Conservation (phyloP, 768 basidiomycete species). For the Termitomyces sp. region DNA sequence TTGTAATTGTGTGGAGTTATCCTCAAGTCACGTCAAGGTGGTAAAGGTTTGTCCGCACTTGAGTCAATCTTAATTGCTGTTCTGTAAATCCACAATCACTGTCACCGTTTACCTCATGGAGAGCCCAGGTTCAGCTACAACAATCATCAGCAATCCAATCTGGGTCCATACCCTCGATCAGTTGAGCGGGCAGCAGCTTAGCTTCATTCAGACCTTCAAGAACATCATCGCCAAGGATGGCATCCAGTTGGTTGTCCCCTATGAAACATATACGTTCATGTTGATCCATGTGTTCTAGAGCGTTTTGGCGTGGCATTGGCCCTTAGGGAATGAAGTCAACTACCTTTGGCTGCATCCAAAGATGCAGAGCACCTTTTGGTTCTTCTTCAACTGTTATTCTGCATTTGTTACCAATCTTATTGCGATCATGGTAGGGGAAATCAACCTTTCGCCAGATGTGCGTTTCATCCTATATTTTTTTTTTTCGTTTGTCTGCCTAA, state of each 20-base stretch:
- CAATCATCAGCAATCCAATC: slow-evolving; percentile 88
- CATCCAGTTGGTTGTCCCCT: slow-evolving; percentile 32
- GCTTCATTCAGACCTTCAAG: slow-evolving; percentile 64
- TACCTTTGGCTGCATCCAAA: no score
- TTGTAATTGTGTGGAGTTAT: slow-evolving; percentile 56
- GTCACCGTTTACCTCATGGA: not conserved
- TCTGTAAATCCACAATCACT: slow-evolving; percentile 22
- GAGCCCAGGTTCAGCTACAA: slow-evolving; percentile 78
- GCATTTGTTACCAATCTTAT: no score
- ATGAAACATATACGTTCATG: not conserved
- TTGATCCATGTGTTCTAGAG: slow-evolving; percentile 33
- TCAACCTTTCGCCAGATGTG: no score
- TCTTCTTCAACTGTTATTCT: no score
- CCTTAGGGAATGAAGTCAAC: no score
- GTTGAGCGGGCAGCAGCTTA: slow-evolving; percentile 40
- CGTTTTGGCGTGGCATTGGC: slow-evolving; percentile 90
- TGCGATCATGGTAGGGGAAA: no score
- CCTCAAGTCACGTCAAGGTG: slow-evolving; percentile 51
- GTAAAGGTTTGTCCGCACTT: slow-evolving; percentile 74
- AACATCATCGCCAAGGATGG: slow-evolving; percentile 76
- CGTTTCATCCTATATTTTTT: no score
- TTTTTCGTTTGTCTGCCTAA: no score
- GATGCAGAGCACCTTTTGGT: no score
- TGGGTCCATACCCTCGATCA: slow-evolving; percentile 72
- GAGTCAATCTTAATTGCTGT: slow-evolving; percentile 94